These are phyloP conservation scores for Nasturtium officinale DNA, from an alignment of 345 rosid species.

Conservation along the genomic window DNA sequence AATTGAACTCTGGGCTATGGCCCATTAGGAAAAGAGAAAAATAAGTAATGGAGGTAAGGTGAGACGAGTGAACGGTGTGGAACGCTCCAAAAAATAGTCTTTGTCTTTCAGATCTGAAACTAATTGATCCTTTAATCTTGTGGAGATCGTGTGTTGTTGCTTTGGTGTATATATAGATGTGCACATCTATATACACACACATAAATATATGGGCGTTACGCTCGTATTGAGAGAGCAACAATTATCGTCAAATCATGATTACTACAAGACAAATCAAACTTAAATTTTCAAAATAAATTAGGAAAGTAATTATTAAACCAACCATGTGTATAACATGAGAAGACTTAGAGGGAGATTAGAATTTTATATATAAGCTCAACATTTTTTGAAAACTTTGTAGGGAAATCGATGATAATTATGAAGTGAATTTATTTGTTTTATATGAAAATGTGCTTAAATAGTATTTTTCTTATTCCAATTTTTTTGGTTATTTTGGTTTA, in stretches of 20 bases:
- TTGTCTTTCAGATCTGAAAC: slow-evolving; percentile 25
- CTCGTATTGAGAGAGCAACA: slow-evolving; percentile 23
- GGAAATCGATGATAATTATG: too few relatives aligned
- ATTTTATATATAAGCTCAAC: too few relatives aligned
- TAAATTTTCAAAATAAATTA: slow-evolving; percentile 30
- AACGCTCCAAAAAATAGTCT: too few relatives aligned
- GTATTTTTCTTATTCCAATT: too few relatives aligned
- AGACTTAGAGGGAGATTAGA: neutral
- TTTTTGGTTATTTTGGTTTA: too few relatives aligned
- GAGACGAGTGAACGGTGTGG: too few relatives aligned
- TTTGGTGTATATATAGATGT: slow-evolving; percentile 10
- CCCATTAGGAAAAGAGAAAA: too few relatives aligned
- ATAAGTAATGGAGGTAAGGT: too few relatives aligned
- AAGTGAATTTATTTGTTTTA: too few relatives aligned
- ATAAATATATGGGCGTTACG: neutral
- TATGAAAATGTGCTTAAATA: too few relatives aligned
- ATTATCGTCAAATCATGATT: slow-evolving; percentile 43
- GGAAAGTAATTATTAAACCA: slow-evolving; percentile 3
- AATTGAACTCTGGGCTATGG: too few relatives aligned
- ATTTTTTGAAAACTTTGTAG: too few relatives aligned
- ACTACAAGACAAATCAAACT: slow-evolving; percentile 43
- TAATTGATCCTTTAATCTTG: slow-evolving; percentile 42
- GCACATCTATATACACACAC: slow-evolving; percentile 17
- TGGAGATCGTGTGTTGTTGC: slow-evolving; percentile 40
- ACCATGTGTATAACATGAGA: slow-evolving; percentile 33